A percentile compares a stretch with the other conserved stretches of the same genome.
Conservation (phyloP, 1,284 basidiomycete species). For the Neolentinus lepideus region DNA sequence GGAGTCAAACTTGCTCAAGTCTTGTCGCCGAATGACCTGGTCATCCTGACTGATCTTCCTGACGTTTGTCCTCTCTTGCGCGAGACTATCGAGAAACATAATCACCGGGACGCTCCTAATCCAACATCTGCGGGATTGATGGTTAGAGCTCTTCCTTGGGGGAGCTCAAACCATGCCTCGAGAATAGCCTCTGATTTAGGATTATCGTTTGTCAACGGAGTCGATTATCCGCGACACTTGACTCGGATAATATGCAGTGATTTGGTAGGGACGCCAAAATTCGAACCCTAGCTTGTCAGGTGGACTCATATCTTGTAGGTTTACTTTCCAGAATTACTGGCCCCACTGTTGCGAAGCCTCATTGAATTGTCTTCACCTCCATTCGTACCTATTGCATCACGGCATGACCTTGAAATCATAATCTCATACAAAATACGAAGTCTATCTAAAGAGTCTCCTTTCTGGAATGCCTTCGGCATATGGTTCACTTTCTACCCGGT, state of each 20-base stretch:
- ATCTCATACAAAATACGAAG: constrained; percentile 78
- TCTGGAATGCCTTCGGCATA: constrained; percentile 77
- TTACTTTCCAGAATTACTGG: constrained; percentile 70
- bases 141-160: constrained; percentile 62
- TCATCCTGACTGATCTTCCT: constrained; percentile 66
- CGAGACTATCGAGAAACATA: constrained; percentile 32
- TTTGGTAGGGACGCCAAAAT: constrained; percentile 38
- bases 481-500: constrained; percentile 76
- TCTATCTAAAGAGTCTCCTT: constrained; percentile 67
- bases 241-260: constrained; percentile 73
- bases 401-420: constrained; percentile 27
- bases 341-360: constrained; percentile 61
- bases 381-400: constrained; percentile 19
- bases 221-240: constrained; percentile 18
- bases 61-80: constrained; percentile 59
- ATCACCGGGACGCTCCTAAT: constrained; percentile 10
- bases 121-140: constrained; percentile 4
- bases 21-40: constrained; percentile 23
- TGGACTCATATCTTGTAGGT: constrained; percentile 32
- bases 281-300: not conserved
- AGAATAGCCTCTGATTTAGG: constrained; percentile 33
- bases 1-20: constrained; percentile 38
- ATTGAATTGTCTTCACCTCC: constrained; percentile 55
- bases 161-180: constrained; percentile 34
- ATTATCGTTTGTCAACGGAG: not conserved